Evolutionary conservation across 2,329 filamentous ascomycete species (phyloP).

Genomic region (Sarocladium strictum): DNA sequence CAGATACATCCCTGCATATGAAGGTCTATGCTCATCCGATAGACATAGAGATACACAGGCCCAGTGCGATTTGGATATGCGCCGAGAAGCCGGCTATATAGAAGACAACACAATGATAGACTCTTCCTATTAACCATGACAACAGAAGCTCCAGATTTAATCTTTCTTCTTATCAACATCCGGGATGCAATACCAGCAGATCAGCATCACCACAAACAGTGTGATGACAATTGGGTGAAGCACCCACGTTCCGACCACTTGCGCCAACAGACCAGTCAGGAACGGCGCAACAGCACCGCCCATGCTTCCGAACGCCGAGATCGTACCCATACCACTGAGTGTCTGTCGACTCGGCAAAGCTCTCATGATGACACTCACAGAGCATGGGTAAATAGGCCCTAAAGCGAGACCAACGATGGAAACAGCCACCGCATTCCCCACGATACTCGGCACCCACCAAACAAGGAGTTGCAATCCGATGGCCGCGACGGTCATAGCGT

Average conservation of each 20-base stretch:
- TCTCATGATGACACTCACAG: conserved; percentile 56
- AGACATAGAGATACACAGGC: conserved; percentile 1
- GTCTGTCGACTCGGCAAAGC: conserved; percentile 54
- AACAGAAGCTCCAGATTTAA: conserved; percentile 21
- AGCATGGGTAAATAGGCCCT: conserved; percentile 75
- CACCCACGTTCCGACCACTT: conserved; percentile 57
- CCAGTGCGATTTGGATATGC: neutral
- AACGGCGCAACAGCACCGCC: conserved; percentile 65
- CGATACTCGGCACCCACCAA: conserved; percentile 72
- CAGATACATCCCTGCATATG: neutral
- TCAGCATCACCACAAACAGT: conserved; percentile 58
- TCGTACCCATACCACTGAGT: conserved; percentile 59
- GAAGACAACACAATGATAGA: neutral
- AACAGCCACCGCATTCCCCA: conserved; percentile 62
- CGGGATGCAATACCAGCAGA: conserved; percentile 59
- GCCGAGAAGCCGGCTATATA: neutral
- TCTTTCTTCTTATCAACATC: conserved; percentile 52
- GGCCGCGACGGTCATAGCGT: conserved; percentile 54
- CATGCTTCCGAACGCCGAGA: conserved; percentile 62
- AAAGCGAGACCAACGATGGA: conserved; percentile 68
- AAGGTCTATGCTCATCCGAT: neutral
- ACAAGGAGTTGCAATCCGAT: conserved; percentile 67
- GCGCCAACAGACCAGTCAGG: conserved; percentile 56
- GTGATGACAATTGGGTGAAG: conserved; percentile 62
- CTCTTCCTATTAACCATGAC: neutral